Conservation (phyloP, 2,329 filamentous ascomycete genomes). For the Monilinia laxa region DNA sequence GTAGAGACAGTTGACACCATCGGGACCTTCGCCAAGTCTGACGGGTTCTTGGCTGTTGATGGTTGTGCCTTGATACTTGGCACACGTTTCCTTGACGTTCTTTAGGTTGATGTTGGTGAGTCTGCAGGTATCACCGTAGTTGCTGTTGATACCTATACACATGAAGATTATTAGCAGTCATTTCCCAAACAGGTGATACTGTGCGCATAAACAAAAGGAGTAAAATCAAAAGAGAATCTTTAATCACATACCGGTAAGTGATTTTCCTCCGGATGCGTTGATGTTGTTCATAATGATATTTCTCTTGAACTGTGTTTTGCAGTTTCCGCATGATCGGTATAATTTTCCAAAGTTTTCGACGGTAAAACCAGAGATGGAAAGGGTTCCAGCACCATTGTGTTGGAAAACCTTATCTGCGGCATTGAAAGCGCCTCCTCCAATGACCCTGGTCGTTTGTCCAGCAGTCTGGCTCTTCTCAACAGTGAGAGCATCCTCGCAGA, state of each 20-base stretch:
- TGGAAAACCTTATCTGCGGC: constrained; percentile 45
- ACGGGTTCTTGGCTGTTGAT: constrained; percentile 42
- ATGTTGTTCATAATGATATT: constrained; percentile 46
- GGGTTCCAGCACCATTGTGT: constrained; percentile 46
- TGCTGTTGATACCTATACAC: constrained; percentile 52
- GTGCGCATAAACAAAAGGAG: neutral
- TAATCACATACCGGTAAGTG: constrained; percentile 28
- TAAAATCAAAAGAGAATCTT: neutral
- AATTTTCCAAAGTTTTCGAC: constrained; percentile 50
- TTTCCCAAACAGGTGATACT: neutral
- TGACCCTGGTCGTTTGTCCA: constrained; percentile 45
- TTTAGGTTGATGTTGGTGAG: constrained; percentile 44
- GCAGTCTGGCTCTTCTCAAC: constrained; percentile 32
- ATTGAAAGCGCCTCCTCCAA: constrained; percentile 47
- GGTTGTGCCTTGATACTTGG: constrained; percentile 43
- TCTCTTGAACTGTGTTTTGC: constrained; percentile 38
- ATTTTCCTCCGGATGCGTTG: constrained; percentile 43
- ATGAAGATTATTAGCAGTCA: constrained; percentile 29
- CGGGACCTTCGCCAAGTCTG: constrained; percentile 42
- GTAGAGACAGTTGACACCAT: constrained; percentile 23
- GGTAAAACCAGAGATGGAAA: constrained; percentile 42
- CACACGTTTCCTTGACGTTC: constrained; percentile 28
- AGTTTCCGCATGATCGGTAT: constrained; percentile 53
- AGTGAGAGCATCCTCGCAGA: constrained; percentile 36
- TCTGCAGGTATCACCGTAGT: constrained; percentile 50